A percentile compares a stretch with the other conserved stretches of the same genome.
Conservation (phyloP, 129 eudicot genomes). For the Oenanthe sinensis region DNA sequence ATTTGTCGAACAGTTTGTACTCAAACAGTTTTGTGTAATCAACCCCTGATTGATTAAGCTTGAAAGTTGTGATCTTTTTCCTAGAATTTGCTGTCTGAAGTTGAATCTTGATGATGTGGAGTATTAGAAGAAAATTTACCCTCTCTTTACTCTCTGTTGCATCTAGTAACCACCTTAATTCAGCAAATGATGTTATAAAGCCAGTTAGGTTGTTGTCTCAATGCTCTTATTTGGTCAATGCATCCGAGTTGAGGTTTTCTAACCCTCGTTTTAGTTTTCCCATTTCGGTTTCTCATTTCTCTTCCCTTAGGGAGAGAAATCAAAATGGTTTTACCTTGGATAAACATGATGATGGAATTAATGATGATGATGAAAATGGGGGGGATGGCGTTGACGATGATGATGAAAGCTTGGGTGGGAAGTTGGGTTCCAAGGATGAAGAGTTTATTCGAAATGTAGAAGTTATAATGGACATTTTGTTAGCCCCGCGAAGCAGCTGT, state of each 20-base stretch:
- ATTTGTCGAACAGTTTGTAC: slow-evolving; percentile 9
- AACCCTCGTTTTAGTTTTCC: neutral
- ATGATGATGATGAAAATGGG: neutral
- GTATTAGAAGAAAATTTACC: slow-evolving; percentile 12
- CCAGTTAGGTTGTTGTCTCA: slow-evolving; percentile 3
- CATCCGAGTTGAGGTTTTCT: neutral
- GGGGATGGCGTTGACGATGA: slow-evolving; percentile 6
- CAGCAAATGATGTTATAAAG: neutral
- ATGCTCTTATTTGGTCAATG: slow-evolving; percentile 9
- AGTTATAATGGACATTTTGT: slow-evolving; percentile 38
- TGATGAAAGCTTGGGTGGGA: neutral
- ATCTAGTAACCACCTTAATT: neutral
- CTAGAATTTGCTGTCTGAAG: neutral
- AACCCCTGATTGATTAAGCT: neutral
- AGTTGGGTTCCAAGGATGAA: slow-evolving; percentile 6
- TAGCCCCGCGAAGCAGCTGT: slow-evolving; percentile 16
- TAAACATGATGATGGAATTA: neutral
- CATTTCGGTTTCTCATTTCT: slow-evolving; percentile 12
- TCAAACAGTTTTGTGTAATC: neutral
- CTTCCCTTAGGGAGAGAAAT: neutral
- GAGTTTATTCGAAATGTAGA: slow-evolving; percentile 23
- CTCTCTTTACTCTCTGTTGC: neutral
- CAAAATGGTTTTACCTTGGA: neutral
- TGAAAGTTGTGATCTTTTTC: neutral
- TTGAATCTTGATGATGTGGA: slow-evolving; percentile 6